Conservation (phyloP, 2,329 filamentous ascomycete genomes). For the Aspergillus bombycis region DNA sequence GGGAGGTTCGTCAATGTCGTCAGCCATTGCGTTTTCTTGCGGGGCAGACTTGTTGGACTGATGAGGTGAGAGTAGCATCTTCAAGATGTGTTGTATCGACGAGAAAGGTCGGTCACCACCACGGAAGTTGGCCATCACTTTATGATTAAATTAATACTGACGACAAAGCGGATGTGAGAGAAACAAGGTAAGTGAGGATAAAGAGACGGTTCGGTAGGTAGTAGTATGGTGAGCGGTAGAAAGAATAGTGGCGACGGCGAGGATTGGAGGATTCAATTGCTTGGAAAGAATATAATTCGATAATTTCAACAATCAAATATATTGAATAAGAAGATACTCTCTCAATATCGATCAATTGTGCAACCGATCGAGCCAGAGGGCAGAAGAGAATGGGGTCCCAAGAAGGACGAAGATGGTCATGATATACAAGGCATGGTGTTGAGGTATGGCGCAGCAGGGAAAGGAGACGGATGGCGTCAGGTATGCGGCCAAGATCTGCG, state of each 20-base stretch:
- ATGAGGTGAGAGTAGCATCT: slow-evolving; percentile 49
- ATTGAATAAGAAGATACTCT: slow-evolving; percentile 25
- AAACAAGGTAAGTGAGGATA: slow-evolving; percentile 12
- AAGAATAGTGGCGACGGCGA: slow-evolving; percentile 10
- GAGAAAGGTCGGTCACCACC: slow-evolving; percentile 37
- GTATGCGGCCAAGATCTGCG: slow-evolving; percentile 29
- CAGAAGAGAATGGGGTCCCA: slow-evolving; percentile 35
- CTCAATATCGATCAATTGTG: slow-evolving; percentile 32
- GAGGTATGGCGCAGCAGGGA: slow-evolving; percentile 9
- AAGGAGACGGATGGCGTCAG: slow-evolving; percentile 17
- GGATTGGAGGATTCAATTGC: slow-evolving; percentile 12
- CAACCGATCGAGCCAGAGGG: slow-evolving; percentile 33
- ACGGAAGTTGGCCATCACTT: slow-evolving; percentile 38
- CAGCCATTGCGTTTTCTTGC: slow-evolving; percentile 65
- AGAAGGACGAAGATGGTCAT: slow-evolving; percentile 45
- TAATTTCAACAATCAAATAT: slow-evolving; percentile 19
- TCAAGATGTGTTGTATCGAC: slow-evolving; percentile 45
- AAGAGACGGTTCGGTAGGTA: slow-evolving; percentile 17
- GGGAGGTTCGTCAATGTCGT: slow-evolving; percentile 87
- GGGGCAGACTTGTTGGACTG: slow-evolving; percentile 39
- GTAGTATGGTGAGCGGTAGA: slow-evolving; percentile 9
- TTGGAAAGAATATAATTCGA: slow-evolving; percentile 15
- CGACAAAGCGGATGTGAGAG: slow-evolving; percentile 14
- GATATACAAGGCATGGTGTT: slow-evolving; percentile 42
- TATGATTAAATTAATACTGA: slow-evolving; percentile 8